A percentile compares a stretch with the other conserved stretches of the same genome.
Evolutionary conservation across 352 stramenopile species (phyloP).

Genomic region (Phytophthora tubulina): DNA sequence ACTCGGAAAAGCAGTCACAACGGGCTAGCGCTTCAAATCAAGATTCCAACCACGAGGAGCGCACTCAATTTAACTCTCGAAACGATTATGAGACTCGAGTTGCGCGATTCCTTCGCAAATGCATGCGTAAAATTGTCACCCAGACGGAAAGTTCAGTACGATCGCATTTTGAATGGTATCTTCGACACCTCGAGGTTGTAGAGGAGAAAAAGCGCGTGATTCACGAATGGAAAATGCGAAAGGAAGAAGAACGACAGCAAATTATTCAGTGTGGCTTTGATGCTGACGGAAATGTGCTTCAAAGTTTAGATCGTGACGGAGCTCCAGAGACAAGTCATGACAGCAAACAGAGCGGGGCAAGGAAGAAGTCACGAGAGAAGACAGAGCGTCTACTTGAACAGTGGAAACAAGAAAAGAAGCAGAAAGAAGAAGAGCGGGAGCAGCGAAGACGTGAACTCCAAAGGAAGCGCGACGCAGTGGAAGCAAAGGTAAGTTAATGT

Average conservation of each 20-base stretch:
- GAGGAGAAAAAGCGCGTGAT: constrained; percentile 74
- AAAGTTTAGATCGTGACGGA: not conserved
- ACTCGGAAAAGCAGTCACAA: not conserved
- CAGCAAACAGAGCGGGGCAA: not conserved
- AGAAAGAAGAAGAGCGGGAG: constrained; percentile 39
- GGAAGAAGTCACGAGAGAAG: constrained; percentile 39
- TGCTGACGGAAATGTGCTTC: constrained; percentile 7
- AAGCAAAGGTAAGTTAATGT: constrained; percentile 55
- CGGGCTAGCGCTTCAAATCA: constrained; percentile 8
- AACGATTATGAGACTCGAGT: constrained; percentile 58
- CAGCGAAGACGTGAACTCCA: constrained; percentile 43
- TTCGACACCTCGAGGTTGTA: constrained; percentile 57
- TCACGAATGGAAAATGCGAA: constrained; percentile 61
- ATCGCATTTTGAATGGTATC: constrained; percentile 77
- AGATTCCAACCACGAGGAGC: constrained; percentile 22
- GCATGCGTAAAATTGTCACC: constrained; percentile 61
- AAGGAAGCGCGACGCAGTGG: constrained; percentile 46
- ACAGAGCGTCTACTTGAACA: constrained; percentile 42
- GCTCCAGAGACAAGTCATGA: not conserved
- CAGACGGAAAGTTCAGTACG: constrained; percentile 63
- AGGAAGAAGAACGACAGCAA: constrained; percentile 56
- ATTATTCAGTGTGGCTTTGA: constrained; percentile 57
- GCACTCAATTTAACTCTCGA: not conserved
- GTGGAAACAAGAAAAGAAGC: constrained; percentile 62
- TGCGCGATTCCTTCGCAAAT: constrained; percentile 61